phyloP scores from a whole-genome alignment of 306 rosid species.

The Lathyrus sativus region DNA sequence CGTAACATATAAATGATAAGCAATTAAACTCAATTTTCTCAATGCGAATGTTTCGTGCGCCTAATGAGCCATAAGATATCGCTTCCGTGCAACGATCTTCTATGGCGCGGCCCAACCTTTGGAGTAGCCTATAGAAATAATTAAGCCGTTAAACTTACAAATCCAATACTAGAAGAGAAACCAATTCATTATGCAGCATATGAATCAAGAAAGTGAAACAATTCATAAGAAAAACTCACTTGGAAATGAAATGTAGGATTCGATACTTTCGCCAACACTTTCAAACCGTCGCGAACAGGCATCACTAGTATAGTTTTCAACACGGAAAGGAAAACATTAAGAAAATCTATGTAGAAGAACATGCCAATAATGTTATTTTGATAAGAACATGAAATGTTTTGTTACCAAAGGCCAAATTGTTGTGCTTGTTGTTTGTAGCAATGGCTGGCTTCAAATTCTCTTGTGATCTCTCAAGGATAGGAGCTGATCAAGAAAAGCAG shows the following conservation, averaged over 20 bases:
- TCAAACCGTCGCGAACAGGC: slow-evolving; percentile 61
- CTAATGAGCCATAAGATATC: slow-evolving; percentile 63
- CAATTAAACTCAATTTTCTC: background rate
- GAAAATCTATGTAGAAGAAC: slow-evolving; percentile 13
- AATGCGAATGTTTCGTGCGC: slow-evolving; percentile 49
- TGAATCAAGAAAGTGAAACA: slow-evolving; percentile 11
- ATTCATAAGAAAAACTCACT: slow-evolving; percentile 42
- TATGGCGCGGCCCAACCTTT: slow-evolving; percentile 51
- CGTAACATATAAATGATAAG: background rate
- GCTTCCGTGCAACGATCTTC: slow-evolving; percentile 62
- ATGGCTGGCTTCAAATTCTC: slow-evolving; percentile 36
- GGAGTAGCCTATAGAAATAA: slow-evolving; percentile 54
- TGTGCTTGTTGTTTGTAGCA: slow-evolving; percentile 32
- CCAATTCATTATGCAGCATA: slow-evolving; percentile 21
- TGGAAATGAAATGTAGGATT: slow-evolving; percentile 76
- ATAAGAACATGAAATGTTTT: slow-evolving; percentile 28
- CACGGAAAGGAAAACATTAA: slow-evolving; percentile 23
- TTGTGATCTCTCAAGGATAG: slow-evolving; percentile 35
- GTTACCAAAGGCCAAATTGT: slow-evolving; percentile 49
- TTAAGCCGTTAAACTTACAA: slow-evolving; percentile 30
- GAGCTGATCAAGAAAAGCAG: slow-evolving; percentile 41
- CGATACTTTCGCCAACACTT: slow-evolving; percentile 56
- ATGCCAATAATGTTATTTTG: slow-evolving; percentile 12
- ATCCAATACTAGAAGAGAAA: background rate
- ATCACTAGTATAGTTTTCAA: slow-evolving; percentile 38